Conservation (phyloP, 257 asterid genomes). For the Anisodus tanguticus region DNA sequence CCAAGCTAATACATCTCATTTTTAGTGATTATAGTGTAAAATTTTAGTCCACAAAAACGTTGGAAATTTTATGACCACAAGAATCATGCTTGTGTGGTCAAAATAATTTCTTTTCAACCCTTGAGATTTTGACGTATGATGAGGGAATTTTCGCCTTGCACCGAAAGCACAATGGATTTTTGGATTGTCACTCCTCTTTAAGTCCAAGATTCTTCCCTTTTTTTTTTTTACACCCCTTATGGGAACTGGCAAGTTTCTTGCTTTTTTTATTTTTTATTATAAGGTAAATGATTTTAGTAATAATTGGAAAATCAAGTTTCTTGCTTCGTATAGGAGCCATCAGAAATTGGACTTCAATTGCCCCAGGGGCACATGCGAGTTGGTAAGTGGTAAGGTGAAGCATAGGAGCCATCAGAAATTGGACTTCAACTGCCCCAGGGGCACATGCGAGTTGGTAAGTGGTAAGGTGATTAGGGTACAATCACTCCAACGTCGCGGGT, state of each 20-base stretch:
- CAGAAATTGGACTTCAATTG: neutral
- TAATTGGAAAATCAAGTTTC: neutral
- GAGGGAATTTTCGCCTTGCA: neutral
- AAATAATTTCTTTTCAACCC: neutral
- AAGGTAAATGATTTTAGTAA: neutral
- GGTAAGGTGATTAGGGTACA: too few relatives aligned
- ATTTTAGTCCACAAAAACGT: neutral
- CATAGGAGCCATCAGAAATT: neutral
- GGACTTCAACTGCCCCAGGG: neutral
- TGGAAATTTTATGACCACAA: neutral
- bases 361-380: too few relatives aligned
- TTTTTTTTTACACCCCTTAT: neutral
- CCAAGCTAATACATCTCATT: neutral
- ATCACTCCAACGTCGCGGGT: too few relatives aligned
- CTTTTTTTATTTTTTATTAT: too few relatives aligned
- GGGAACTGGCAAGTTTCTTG: neutral
- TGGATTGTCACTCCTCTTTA: neutral
- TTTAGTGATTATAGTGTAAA: neutral
- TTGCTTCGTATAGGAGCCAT: neutral
- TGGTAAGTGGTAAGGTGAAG: too few relatives aligned
- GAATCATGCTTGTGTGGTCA: constrained; percentile 13
- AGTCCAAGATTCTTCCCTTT: neutral
- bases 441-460: too few relatives aligned
- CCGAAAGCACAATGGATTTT: neutral
- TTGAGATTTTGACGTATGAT: neutral